Base-by-base conservation (phyloP, 495 filamentous ascomycete genomes). In the Penicillium pulvis region DNA sequence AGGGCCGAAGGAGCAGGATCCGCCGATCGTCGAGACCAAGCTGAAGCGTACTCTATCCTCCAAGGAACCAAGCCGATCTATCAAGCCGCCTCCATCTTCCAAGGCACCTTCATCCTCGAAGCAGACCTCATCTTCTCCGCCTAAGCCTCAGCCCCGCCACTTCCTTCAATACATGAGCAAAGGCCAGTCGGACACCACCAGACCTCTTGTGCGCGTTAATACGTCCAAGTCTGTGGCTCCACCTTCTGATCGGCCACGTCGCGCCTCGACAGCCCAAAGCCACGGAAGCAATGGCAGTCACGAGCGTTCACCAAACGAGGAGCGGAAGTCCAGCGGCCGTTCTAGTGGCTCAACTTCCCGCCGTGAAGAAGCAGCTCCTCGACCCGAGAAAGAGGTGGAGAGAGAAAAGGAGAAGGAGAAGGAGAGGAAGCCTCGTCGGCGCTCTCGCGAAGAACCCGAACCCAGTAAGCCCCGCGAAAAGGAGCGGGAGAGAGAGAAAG, bases 131-230 rank as follows among this genome's bases (percentile, higher is more conserved):
- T 41, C 70, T 14, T 60, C 73, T 4, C 50, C 57, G 0, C 59
- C 68, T 7, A 68, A 59, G 6, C 57, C 67, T 12, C 65, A 59
- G 6, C 57, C 67, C 14, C 65, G 71, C 48, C 67, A 68, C 17
- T 75, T 77, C 63, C 59, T 79, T 41, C 70, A 72, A 30, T 77
- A 76, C 55, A 70, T 76, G 69, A 71, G 64, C n/a, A 68, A 70
- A 17, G 75, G 70, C n/a, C 61, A 71, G 24, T 69, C 71, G 4
- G 74, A 75, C 55, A 70, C 59, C 2, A 73, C 72, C 31, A 69
- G 68, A 2, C 72, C 71, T 44, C 59, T 75, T 9, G 63, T 77
- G 39, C 69, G 62, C n/a, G 56, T 76, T 19, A 77, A 77, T 53
- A 56, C 62, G 16, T 42, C 53, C 24, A 77, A 73, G 45, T 71